Percentiles rank a stretch among this genome's conserved stretches.
Conservation (phyloP, 768 basidiomycete species). For the Pisolithus sp. region DNA sequence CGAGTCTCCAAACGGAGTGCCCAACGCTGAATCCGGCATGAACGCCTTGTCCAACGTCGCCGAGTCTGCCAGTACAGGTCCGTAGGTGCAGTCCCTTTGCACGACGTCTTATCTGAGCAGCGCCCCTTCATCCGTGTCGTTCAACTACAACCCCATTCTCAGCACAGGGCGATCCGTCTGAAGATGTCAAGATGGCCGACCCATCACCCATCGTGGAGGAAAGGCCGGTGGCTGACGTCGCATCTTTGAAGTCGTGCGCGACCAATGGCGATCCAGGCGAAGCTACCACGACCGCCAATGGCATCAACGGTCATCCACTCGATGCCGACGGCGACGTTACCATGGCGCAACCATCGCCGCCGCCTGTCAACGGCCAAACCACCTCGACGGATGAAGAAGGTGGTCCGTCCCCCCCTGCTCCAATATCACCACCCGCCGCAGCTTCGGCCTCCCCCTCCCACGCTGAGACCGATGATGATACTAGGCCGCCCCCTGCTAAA, state of each 20-base stretch:
- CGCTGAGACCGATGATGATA: conserved; percentile 33
- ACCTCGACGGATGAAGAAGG: conserved; percentile 4
- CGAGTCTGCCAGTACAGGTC: conserved; percentile 32
- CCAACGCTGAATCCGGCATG: conserved; percentile 30
- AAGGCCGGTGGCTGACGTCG: conserved; percentile 5
- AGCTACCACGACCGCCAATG: conserved; percentile 21
- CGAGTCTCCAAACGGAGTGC: conserved; percentile 63
- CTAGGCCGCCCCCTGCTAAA: conserved; percentile 76
- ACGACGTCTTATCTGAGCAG: conserved; percentile 30
- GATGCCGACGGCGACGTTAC: conserved; percentile 27
- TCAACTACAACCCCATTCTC: conserved; percentile 43
- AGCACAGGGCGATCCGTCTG: conserved; percentile 36
- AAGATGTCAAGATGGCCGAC: conserved; percentile 55
- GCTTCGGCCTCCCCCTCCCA: conserved; percentile 27
- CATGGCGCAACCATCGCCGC: conserved; percentile 18
- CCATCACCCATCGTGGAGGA: conserved; percentile 9
- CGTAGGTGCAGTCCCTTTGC: conserved; percentile 17
- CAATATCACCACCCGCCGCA: conserved; percentile 29
- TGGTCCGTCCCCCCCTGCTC: conserved; percentile 26
- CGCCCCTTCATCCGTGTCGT: conserved; percentile 37
- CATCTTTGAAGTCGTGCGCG: conserved; percentile 6
- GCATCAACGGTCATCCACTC: conserved; percentile 20
- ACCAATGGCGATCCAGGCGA: conserved; percentile 13
- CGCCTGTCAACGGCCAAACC: conserved; percentile 22
- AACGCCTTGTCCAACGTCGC: conserved; percentile 37